Evolutionary conservation across 371 early-diverging fungal genomes (phyloP).

Genomic region (Apophysomyces ossiformis): DNA sequence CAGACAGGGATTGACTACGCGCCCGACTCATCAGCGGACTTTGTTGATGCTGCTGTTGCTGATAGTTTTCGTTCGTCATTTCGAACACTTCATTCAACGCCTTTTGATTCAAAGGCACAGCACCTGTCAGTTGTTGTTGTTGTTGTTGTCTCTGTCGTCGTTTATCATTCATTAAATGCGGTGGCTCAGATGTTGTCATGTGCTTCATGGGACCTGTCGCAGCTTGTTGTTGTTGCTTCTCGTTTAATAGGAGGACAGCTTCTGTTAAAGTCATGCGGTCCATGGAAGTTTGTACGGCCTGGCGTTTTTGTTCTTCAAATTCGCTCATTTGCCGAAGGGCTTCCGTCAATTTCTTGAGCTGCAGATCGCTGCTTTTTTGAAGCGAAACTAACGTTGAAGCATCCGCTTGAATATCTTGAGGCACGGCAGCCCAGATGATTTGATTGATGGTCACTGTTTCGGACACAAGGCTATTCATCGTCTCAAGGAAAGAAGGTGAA

Average conservation of each 20-base stretch:
- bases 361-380: slow-evolving; percentile 27
- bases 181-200: not conserved
- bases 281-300: not conserved
- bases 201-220: not conserved
- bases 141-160: not conserved
- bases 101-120: not conserved
- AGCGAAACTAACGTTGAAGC: slow-evolving; percentile 20
- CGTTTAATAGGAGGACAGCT: not conserved
- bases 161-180: not conserved
- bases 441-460: slow-evolving; percentile 26
- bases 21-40: not conserved
- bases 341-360: slow-evolving; percentile 20
- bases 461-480: slow-evolving; percentile 18
- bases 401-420: slow-evolving; percentile 20
- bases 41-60: not conserved
- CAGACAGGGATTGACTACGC: slow-evolving; percentile 6
- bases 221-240: not conserved
- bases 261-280: slow-evolving; percentile 2
- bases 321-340: slow-evolving; percentile 15
- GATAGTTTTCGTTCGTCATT: not conserved
- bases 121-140: not conserved
- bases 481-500: slow-evolving; percentile 1
- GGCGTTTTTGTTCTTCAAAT: slow-evolving; percentile 4
- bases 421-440: slow-evolving; percentile 21
- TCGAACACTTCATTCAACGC: not conserved